Base-by-base conservation (phyloP, 2,329 filamentous ascomycete genomes). In the Aureobasidium uvarum region DNA sequence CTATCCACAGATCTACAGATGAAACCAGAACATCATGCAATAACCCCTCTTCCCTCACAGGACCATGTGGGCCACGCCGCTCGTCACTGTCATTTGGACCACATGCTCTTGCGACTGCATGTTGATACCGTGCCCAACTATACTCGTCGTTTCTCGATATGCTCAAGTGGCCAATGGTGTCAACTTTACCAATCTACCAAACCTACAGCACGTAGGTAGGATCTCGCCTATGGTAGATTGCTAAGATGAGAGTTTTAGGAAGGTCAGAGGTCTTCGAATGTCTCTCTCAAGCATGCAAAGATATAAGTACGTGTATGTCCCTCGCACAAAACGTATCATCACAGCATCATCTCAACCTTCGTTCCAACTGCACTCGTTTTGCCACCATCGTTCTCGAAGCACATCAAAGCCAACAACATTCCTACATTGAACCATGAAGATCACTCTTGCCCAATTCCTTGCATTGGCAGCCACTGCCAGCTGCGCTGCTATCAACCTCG, bases 401-500 rank as follows among this genome's bases (percentile, higher is more conserved):
- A 20, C 7, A 20, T 3, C 39, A 18, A 18, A 43, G 39, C 39
- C 20, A 23, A 23, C 46, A 18, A 28, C 2, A 3, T 23, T 18
- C 23, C 10, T 13, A 8, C 14, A 18, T 48, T 25, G 18, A 60
- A 62, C 20, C 43, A 62, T 62, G 58, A 62, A 62, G 58, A 46
- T 62, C 45, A 62, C 58, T 51, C 58, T 62, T 31, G 25, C 58
- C 23, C 58, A 62, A 20, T 43, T 69, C 23, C 60, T 62, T 52
- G 63, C 65, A 51, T 46, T 69, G 50, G 63, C 60, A 28, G 60
- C 67, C 14, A 64, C 65, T 25, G 68, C 51, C 65, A 69, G 59
- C 54, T 62, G 65, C 13, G 64, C 67, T 45, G 70, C 68, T 16
- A 67, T 72, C 62, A 68, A 70, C 43, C 55, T 72, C 23, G 67